Evolutionary conservation across 192 early-diverging fungal genomes (phyloP).

Genomic region (Backusella morwellensis): DNA sequence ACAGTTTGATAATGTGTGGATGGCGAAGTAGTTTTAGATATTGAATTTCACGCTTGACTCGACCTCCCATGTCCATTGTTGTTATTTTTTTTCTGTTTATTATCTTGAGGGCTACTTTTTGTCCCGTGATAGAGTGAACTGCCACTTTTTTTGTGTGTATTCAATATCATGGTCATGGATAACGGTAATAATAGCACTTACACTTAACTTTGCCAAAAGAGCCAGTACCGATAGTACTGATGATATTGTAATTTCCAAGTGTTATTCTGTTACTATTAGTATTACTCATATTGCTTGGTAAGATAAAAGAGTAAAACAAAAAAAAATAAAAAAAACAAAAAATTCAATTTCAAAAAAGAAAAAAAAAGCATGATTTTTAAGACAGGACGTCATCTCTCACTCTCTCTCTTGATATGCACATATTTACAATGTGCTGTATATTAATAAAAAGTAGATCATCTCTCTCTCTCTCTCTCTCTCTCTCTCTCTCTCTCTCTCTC

Average conservation of each 20-base stretch:
- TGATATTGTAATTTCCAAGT: constrained; percentile 91
- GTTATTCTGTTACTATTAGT: constrained; percentile 21
- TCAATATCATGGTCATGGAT: not conserved
- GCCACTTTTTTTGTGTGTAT: constrained; percentile 63
- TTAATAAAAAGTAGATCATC: constrained; percentile 1
- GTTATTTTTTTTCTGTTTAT: constrained; percentile 91
- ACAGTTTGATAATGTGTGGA: constrained; percentile 98
- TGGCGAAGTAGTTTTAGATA: constrained; percentile 93
- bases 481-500: not conserved
- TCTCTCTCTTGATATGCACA: not conserved
- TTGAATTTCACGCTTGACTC: constrained; percentile 97
- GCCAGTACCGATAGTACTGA: constrained; percentile 95
- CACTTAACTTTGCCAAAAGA: constrained; percentile 99
- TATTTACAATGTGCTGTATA: not conserved
- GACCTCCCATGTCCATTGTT: constrained; percentile 92
- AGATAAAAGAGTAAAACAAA: not conserved
- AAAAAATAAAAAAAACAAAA: not conserved
- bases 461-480: not conserved
- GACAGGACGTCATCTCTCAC: not conserved
- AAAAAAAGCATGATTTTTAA: not conserved
- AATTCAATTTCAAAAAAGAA: not conserved
- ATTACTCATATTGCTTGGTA: not conserved
- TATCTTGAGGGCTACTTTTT: constrained; percentile 96
- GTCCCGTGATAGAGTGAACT: constrained; percentile 91
- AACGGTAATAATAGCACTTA: constrained; percentile 42